A percentile compares a stretch with the other conserved stretches of the same genome.
Evolutionary conservation across 2,329 filamentous ascomycete species (phyloP).

Genomic region (Sphaerulina vaccinii): DNA sequence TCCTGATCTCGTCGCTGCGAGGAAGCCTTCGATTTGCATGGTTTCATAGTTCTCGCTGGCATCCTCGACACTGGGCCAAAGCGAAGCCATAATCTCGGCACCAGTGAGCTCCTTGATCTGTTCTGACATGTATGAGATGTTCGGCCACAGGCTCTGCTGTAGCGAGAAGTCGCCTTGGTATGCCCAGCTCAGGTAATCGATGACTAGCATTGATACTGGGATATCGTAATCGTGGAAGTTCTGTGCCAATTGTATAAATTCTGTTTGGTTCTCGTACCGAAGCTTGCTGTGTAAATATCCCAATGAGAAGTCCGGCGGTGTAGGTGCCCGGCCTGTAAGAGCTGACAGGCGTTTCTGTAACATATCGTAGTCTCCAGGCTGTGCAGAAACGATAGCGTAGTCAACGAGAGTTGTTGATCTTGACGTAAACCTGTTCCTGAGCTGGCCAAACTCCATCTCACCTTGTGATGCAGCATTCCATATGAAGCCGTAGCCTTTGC

Average conservation of each 20-base stretch:
- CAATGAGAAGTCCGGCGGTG: conserved; percentile 34
- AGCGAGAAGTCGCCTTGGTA: conserved; percentile 36
- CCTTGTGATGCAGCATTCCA: conserved; percentile 36
- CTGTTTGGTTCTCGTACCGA: conserved; percentile 36
- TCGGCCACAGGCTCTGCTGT: conserved; percentile 34
- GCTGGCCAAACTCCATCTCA: conserved; percentile 34
- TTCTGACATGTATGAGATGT: conserved; percentile 32
- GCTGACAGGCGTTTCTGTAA: conserved; percentile 32
- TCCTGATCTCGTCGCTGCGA: conserved; percentile 33
- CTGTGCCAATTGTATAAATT: conserved; percentile 33
- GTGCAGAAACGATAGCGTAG: conserved; percentile 34
- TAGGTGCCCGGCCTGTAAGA: conserved; percentile 33
- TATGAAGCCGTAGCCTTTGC: conserved; percentile 34
- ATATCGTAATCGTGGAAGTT: conserved; percentile 34
- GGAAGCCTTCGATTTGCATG: conserved; percentile 31
- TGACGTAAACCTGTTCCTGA: conserved; percentile 32
- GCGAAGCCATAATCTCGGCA: conserved; percentile 38
- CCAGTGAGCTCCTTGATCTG: conserved; percentile 35
- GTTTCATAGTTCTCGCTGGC: conserved; percentile 32
- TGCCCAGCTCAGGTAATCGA: conserved; percentile 37
- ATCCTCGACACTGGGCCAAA: conserved; percentile 36
- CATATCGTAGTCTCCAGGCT: conserved; percentile 33
- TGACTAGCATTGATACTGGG: conserved; percentile 36
- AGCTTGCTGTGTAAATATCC: conserved; percentile 37
- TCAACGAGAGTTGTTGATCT: conserved; percentile 35